phyloP scores from a whole-genome alignment of 1,284 basidiomycete species.

The Schizopora paradoxa region DNA sequence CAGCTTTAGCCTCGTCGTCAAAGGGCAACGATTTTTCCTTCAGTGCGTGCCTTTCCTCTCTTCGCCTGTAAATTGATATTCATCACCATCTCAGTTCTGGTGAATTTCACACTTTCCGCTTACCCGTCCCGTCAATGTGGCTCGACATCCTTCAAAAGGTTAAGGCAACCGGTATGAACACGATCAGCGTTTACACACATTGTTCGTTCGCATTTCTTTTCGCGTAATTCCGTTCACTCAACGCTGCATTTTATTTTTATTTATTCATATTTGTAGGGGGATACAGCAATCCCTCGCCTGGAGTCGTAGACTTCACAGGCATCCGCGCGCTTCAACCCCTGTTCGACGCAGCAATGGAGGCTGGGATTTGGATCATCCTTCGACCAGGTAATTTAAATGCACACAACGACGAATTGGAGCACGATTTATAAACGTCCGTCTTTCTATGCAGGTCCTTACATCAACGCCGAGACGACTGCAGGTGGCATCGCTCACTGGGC shows the following conservation, averaged over 20 bases:
- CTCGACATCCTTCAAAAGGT: constrained; percentile 76
- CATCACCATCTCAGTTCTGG: constrained; percentile 29
- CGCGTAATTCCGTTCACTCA: not conserved
- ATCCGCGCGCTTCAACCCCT: constrained; percentile 68
- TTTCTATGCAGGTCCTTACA: constrained; percentile 41
- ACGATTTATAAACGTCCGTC: not conserved
- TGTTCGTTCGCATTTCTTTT: not conserved
- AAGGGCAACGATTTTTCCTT: constrained; percentile 2
- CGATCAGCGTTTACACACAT: constrained; percentile 71
- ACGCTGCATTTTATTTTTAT: not conserved
- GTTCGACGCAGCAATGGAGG: constrained; percentile 36
- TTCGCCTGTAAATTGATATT: not conserved
- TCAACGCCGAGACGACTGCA: constrained; percentile 77
- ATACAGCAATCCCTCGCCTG: constrained; percentile 65
- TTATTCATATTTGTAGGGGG: constrained; percentile 32
- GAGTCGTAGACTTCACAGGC: constrained; percentile 63
- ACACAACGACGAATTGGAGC: not conserved
- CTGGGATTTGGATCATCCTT: constrained; percentile 42
- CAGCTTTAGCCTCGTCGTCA: constrained; percentile 4
- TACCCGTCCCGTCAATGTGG: constrained; percentile 77
- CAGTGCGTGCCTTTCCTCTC: not conserved
- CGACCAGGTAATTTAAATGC: constrained; percentile 32
- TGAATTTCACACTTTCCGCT: constrained; percentile 79
- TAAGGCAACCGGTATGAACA: constrained; percentile 75
- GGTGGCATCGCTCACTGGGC: constrained; percentile 78